Percentiles rank a stretch among this genome's conserved stretches.
Evolutionary conservation across 768 basidiomycete genomes (phyloP).

Genomic region (Lactifluus pinguis): DNA sequence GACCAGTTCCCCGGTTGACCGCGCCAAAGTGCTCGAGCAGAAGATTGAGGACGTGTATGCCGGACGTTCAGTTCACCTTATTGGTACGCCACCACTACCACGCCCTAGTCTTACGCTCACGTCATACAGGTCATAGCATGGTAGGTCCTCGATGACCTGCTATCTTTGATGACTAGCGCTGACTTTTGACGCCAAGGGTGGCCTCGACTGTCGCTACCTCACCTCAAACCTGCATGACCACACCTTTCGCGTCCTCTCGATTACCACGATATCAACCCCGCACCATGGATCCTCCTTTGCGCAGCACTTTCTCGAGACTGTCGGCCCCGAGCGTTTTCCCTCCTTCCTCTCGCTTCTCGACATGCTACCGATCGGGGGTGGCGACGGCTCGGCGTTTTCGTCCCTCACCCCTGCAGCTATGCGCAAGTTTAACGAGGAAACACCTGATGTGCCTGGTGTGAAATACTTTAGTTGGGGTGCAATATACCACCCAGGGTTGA

Average conservation of each 20-base stretch:
- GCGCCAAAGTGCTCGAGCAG: conserved; percentile 84
- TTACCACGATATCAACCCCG: conserved; percentile 93
- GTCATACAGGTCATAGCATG: conserved; percentile 62
- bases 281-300: conserved; percentile 93
- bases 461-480: conserved; percentile 97
- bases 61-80: conserved; percentile 79
- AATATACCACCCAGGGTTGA: conserved; percentile 74
- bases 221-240: conserved; percentile 73
- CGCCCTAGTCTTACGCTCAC: background rate
- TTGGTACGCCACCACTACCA: conserved; percentile 37
- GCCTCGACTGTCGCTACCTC: conserved; percentile 85
- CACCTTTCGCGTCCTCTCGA: conserved; percentile 71
- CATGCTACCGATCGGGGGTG: conserved; percentile 82
- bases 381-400: conserved; percentile 91
- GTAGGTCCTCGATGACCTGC: conserved; percentile 30
- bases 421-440: conserved; percentile 80
- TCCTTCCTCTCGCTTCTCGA: conserved; percentile 68
- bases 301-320: conserved; percentile 72
- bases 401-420: conserved; percentile 79
- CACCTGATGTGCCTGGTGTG: conserved; percentile 69
- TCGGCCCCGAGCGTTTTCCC: conserved; percentile 61
- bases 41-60: conserved; percentile 73
- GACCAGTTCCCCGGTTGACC: conserved; percentile 77
- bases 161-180: background rate
- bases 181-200: conserved; percentile 47